A percentile compares a stretch with the other conserved stretches of the same genome.
phyloP scores from a whole-genome alignment of 2,329 filamentous ascomycete species.

The Fusarium guadeloupense region DNA sequence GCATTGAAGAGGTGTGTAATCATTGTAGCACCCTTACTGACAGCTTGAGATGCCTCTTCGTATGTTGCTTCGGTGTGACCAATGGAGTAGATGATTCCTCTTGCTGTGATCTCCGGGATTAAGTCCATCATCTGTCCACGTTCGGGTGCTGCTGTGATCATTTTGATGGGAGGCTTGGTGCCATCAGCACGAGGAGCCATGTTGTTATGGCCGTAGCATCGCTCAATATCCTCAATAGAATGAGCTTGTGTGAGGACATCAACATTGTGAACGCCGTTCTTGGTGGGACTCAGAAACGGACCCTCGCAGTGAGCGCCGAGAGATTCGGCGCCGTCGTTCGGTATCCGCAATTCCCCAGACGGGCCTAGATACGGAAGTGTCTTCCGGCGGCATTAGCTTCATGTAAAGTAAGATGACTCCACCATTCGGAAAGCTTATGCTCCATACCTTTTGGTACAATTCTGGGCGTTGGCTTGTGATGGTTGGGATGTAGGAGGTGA shows the following conservation, averaged over 20 bases:
- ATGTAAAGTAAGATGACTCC: conserved; percentile 27
- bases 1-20: conserved; percentile 95
- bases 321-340: conserved; percentile 81
- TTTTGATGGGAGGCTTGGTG: conserved; percentile 66
- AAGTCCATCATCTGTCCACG: conserved; percentile 72
- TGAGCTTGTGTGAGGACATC: conserved; percentile 74
- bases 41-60: conserved; percentile 77
- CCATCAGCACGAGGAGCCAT: conserved; percentile 55
- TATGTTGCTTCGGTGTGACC: conserved; percentile 90
- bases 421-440: conserved; percentile 26
- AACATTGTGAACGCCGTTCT: conserved; percentile 86
- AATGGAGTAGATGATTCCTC: conserved; percentile 79
- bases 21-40: conserved; percentile 83
- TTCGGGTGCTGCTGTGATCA: conserved; percentile 90
- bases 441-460: conserved; percentile 84
- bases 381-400: conserved; percentile 47
- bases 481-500: conserved; percentile 89
- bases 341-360: conserved; percentile 66
- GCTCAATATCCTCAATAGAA: conserved; percentile 71
- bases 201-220: conserved; percentile 78
- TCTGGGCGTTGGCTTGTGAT: conserved; percentile 82
- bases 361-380: conserved; percentile 81
- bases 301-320: conserved; percentile 92
- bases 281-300: conserved; percentile 82
- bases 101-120: conserved; percentile 71